These are phyloP conservation scores for Tetrahymena borealis DNA, from an alignment of 73 alveolate genomes.

Conservation along the genomic window DNA sequence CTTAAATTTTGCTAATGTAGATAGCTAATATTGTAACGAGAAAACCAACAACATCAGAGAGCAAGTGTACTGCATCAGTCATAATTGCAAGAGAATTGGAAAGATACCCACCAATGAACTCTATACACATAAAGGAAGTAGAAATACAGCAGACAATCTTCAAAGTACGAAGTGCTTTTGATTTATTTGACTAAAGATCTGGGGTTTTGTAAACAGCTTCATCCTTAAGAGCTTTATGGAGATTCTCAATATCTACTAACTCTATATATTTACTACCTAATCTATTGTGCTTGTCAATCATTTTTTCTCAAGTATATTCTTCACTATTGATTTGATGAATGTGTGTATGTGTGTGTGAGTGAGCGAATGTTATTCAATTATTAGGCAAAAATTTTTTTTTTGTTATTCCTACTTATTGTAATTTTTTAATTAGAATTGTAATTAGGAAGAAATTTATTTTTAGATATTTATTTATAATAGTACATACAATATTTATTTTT, in stretches of 20 bases:
- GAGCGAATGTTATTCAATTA: no score
- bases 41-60: slow-evolving; percentile 77
- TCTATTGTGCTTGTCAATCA: neutral
- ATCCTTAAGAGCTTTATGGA: neutral
- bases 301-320: neutral
- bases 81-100: slow-evolving; percentile 81
- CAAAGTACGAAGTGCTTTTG: slow-evolving; percentile 50
- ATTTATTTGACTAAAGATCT: neutral
- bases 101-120: slow-evolving; percentile 70
- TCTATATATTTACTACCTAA: neutral
- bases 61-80: slow-evolving; percentile 87
- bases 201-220: neutral
- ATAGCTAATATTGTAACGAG: slow-evolving; percentile 56
- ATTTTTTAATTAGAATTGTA: no score
- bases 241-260: neutral
- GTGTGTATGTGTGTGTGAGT: no score
- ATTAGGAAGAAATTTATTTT: no score
- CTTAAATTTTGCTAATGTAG: slow-evolving; percentile 50
- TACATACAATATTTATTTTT: no score
- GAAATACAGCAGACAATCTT: slow-evolving; percentile 54
- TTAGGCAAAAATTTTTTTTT: neutral
- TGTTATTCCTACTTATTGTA: neutral
- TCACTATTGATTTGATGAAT: neutral
- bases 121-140: slow-evolving; percentile 67
- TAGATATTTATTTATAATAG: no score